These are phyloP conservation scores for Leccinum cinnamomeum DNA, from an alignment of 1,284 basidiomycete genomes.

Conservation along the genomic window DNA sequence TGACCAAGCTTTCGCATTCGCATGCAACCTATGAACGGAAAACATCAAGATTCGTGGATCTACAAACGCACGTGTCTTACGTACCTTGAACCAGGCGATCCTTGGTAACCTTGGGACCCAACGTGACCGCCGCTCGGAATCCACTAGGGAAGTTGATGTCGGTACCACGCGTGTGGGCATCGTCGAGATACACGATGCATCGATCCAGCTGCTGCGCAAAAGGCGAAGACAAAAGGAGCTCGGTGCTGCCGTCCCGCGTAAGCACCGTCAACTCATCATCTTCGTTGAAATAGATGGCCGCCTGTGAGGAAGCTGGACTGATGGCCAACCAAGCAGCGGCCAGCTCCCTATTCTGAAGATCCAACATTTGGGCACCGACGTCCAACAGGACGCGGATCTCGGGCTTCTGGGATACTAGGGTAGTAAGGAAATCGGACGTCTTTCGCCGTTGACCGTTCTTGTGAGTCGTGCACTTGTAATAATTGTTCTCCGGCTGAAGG, in stretches of 20 bases:
- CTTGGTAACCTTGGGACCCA: not conserved
- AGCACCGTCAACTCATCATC: not conserved
- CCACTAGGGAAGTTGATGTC: not conserved
- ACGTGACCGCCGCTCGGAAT: not conserved
- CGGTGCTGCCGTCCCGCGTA: not conserved
- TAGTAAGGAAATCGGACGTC: not conserved
- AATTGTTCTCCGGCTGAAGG: not conserved
- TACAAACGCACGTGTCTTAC: not conserved
- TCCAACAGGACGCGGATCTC: not conserved
- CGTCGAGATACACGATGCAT: not conserved
- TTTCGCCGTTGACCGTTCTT: not conserved
- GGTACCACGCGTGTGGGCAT: not conserved
- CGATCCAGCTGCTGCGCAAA: not conserved
- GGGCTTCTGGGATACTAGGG: not conserved
- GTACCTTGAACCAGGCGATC: conserved; percentile 1
- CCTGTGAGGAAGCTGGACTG: not conserved
- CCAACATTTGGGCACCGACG: conserved; percentile 1
- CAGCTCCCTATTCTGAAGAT: not conserved
- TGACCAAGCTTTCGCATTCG: not conserved
- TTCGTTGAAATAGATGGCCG: conserved; percentile 1
- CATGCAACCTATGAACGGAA: not conserved
- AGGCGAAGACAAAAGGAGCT: not conserved
- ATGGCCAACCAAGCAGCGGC: not conserved
- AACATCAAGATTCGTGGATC: not conserved
- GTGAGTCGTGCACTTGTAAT: not conserved